Evolutionary conservation across 2,329 filamentous ascomycete species (phyloP).

Genomic region (Zymoseptoria tritici): DNA sequence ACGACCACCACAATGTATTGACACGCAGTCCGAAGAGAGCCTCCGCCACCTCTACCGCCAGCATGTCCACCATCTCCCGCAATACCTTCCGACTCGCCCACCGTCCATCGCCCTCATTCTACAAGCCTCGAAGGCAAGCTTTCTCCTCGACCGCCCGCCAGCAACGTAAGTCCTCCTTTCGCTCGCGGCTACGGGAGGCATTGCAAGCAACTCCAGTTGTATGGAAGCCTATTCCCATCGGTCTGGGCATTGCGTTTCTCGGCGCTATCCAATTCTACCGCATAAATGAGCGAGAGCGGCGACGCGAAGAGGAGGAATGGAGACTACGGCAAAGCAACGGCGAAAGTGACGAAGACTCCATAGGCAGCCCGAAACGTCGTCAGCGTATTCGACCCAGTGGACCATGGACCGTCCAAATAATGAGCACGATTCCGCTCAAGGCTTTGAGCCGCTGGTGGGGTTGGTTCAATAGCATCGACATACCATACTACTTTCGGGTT

Average conservation of each 20-base stretch:
- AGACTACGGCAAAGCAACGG: slow-evolving; percentile 24
- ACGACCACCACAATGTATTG: neutral
- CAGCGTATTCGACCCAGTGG: slow-evolving; percentile 69
- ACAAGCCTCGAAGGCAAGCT: neutral
- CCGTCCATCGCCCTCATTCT: neutral
- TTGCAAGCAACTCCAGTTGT: slow-evolving; percentile 60
- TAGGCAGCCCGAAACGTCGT: slow-evolving; percentile 44
- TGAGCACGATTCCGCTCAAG: slow-evolving; percentile 88
- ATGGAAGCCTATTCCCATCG: slow-evolving; percentile 88
- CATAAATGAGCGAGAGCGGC: slow-evolving; percentile 48
- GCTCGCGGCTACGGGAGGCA: slow-evolving; percentile 50
- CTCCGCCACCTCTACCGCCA: neutral
- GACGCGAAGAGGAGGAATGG: slow-evolving; percentile 39
- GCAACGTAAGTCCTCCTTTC: slow-evolving; percentile 39
- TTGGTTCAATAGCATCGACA: slow-evolving; percentile 78
- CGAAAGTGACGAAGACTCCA: slow-evolving; percentile 41
- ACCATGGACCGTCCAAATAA: slow-evolving; percentile 87
- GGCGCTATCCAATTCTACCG: slow-evolving; percentile 80
- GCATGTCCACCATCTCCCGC: neutral
- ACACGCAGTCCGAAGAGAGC: neutral
- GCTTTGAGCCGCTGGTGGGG: slow-evolving; percentile 86
- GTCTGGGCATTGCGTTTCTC: slow-evolving; percentile 75
- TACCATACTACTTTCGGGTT: slow-evolving; percentile 79
- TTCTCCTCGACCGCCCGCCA: slow-evolving; percentile 11
- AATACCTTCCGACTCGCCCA: neutral